Percentiles rank a stretch among this genome's conserved stretches.
Conservation (phyloP, 257 asterid genomes). For the Fraxinus quadrangulata region DNA sequence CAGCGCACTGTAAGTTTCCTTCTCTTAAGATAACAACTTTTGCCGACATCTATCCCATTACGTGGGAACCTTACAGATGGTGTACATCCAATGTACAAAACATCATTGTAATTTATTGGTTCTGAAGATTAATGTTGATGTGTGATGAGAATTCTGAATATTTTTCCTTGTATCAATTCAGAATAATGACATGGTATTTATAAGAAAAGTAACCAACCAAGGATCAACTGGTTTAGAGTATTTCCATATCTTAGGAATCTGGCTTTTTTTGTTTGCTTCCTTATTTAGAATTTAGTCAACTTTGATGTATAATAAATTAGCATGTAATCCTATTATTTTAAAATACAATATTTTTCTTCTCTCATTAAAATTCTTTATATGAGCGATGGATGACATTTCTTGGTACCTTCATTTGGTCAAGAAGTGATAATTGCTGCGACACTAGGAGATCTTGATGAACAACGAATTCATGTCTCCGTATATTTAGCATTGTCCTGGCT, state of each 20-base stretch:
- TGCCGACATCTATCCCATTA: slow-evolving; percentile 18
- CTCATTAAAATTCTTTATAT: neutral
- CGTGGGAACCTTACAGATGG: neutral
- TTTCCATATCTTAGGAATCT: neutral
- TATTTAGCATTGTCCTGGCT: neutral
- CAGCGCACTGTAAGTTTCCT: slow-evolving; percentile 89
- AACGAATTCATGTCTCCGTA: neutral
- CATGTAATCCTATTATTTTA: neutral
- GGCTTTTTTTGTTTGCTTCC: neutral
- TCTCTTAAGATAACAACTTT: slow-evolving; percentile 16
- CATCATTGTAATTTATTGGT: neutral
- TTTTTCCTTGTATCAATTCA: neutral
- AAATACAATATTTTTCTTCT: neutral
- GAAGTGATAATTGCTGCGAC: neutral
- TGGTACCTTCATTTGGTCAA: neutral
- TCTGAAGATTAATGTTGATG: neutral
- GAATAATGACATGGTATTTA: slow-evolving; percentile 1
- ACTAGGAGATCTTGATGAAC: neutral
- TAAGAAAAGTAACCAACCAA: neutral
- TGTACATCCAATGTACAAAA: neutral
- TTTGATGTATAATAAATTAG: neutral
- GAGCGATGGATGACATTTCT: neutral
- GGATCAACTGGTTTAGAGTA: neutral
- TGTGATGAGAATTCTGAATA: neutral
- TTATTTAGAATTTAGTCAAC: neutral